Evolutionary conservation across 2,329 filamentous ascomycete species (phyloP), one percentile per base, ranked within the genome.

Genomic region (Pezicula neosporulosa): DNA sequence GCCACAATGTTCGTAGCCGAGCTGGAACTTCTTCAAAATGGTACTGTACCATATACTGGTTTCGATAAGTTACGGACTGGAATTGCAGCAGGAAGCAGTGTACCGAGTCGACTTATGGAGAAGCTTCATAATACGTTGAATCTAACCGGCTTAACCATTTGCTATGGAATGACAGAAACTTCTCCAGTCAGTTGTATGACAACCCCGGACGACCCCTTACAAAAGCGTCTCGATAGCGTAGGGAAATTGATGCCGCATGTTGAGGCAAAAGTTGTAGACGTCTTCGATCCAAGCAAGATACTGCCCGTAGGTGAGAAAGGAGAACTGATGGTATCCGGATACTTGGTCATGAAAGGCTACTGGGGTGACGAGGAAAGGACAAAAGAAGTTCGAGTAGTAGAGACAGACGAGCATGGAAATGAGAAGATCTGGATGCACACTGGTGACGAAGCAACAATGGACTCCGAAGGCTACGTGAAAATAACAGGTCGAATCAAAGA

Each of bases 401-500:
- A 80, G 45, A 51, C 47, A 3, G 61, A 65, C 10, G 54, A 53
- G 3, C 59, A 63, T 13, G 53, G 48, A 1, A 54, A 51, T 18
- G 52, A 52, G 47, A 57, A 59, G 12, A 48, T 87, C 16, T 97
- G 93, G 93, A 94, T 97, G 87, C 77, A 88, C 70, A 95, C 88
- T 0, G 94, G 94, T 18, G 94, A 99, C 64, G 93, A 97, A 73
- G 94, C 91, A 2, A 73, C 76, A 48, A 95, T 97, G 81, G 90
- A 95, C 55, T 76, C 71, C 4, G 78, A 91, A 27, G 94, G 93
- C 2, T 97, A 91, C 66, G 82, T 97, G 2, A 81, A 82, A 60
- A 96, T 97, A 64, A 97, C 91, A 1, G 90, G 92, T 3, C 79
- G 92, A 15, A 93, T 96, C 65, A 97, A 97, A 70, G 94, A 99